A percentile compares a stretch with the other conserved stretches of the same genome.
These are phyloP conservation scores for Brasilioporus rufonigricans DNA, from an alignment of 768 basidiomycete genomes.

Conservation along the genomic window DNA sequence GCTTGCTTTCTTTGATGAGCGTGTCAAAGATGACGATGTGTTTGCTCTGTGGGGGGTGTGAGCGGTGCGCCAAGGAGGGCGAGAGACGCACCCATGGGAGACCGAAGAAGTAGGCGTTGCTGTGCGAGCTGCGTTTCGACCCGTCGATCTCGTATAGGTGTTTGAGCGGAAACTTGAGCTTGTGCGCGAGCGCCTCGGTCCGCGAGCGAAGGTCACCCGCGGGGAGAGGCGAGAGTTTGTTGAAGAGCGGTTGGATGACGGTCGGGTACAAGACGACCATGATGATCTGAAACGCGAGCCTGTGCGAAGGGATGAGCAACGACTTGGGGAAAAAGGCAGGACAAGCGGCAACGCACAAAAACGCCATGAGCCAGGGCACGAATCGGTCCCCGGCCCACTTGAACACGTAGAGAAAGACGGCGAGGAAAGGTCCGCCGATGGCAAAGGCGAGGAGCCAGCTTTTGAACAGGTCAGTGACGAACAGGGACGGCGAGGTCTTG, in stretches of 20 bases:
- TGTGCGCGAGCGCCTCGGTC: conserved; percentile 73
- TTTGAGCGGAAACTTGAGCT: conserved; percentile 90
- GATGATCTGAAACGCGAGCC: conserved; percentile 77
- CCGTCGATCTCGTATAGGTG: conserved; percentile 97
- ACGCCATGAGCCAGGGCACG: conserved; percentile 90
- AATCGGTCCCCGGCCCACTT: conserved; percentile 92
- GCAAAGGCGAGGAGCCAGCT: conserved; percentile 66
- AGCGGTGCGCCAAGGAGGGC: background rate
- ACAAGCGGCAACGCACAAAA: conserved; percentile 60
- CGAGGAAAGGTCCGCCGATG: conserved; percentile 83
- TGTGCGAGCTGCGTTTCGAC: conserved; percentile 91
- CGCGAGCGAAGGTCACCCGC: conserved; percentile 73
- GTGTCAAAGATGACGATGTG: conserved; percentile 98
- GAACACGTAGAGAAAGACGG: conserved; percentile 85
- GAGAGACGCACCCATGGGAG: conserved; percentile 76
- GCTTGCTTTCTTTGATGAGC: conserved; percentile 84
- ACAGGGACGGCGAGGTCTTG: conserved; percentile 80
- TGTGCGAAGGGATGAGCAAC: conserved; percentile 25
- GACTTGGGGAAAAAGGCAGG: too few relatives aligned
- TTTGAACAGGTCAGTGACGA: conserved; percentile 79
- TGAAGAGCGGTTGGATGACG: conserved; percentile 94
- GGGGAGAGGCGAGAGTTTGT: conserved; percentile 88
- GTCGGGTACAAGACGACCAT: conserved; percentile 84
- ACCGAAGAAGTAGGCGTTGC: conserved; percentile 98
- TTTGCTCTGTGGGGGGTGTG: conserved; percentile 57